Conservation (phyloP, 345 rosid species). For the Lepidium africanum region DNA sequence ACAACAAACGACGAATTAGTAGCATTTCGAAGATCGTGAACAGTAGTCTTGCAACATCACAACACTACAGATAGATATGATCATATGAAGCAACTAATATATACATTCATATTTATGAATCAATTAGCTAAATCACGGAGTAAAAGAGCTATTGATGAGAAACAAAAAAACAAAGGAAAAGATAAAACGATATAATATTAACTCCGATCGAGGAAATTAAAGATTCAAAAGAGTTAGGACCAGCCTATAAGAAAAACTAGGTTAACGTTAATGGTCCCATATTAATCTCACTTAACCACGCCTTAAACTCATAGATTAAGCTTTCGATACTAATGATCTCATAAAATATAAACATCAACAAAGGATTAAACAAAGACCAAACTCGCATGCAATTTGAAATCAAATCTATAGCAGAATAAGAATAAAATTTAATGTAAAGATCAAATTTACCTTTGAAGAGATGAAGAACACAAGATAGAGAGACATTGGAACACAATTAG, state of each 20-base stretch:
- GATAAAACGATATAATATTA: constrained; percentile 10
- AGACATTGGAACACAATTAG: not conserved
- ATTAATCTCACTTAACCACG: constrained; percentile 40
- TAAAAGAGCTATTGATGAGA: not conserved
- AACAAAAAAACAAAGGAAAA: not conserved
- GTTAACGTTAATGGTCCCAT: constrained; percentile 53
- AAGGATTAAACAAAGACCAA: not conserved
- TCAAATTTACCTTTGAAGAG: not conserved
- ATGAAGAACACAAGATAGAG: not conserved
- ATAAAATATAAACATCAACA: constrained; percentile 25
- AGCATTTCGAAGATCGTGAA: not conserved
- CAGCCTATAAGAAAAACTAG: constrained; percentile 31
- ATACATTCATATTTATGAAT: not conserved
- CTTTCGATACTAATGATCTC: constrained; percentile 23
- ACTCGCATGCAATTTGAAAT: constrained; percentile 16
- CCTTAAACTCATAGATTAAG: constrained; percentile 29
- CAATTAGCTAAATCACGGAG: not conserved
- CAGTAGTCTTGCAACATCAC: constrained; percentile 6
- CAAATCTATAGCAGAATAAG: not conserved
- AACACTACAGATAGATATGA: not conserved
- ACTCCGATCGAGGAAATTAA: constrained; percentile 1
- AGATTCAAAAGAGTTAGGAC: constrained; percentile 33
- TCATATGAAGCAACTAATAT: constrained; percentile 3
- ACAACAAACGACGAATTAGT: not conserved
- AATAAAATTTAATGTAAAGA: not conserved